These are phyloP conservation scores for Fusarium sp. DNA, from an alignment of 2,329 filamentous ascomycete genomes.

Conservation along the genomic window DNA sequence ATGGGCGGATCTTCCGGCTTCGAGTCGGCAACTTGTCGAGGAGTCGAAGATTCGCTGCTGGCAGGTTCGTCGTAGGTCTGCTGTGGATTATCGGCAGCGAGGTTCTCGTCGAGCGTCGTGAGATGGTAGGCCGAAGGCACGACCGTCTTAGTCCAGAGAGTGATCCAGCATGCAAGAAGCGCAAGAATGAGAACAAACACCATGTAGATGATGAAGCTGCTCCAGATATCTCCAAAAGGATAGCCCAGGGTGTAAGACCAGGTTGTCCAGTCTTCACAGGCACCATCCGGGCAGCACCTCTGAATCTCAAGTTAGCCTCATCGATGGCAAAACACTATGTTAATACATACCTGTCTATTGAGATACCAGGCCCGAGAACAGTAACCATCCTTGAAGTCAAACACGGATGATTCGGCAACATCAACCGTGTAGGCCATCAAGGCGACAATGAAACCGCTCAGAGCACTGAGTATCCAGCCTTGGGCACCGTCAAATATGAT, in stretches of 20 bases:
- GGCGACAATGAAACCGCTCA: conserved; percentile 89
- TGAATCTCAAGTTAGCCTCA: conserved; percentile 40
- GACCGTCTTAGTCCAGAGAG: conserved; percentile 91
- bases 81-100: conserved; percentile 73
- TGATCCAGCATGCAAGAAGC: conserved; percentile 79
- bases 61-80: conserved; percentile 54
- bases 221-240: conserved; percentile 65
- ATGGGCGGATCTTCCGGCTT: conserved; percentile 70
- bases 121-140: conserved; percentile 90
- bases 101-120: conserved; percentile 91
- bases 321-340: not conserved
- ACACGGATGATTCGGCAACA: conserved; percentile 85
- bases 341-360: conserved; percentile 71
- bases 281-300: conserved; percentile 67
- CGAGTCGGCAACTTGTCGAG: conserved; percentile 53
- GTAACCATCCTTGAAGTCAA: conserved; percentile 92
- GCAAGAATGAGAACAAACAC: conserved; percentile 77
- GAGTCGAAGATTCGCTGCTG: conserved; percentile 59
- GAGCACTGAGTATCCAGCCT: conserved; percentile 92
- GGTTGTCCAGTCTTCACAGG: conserved; percentile 66
- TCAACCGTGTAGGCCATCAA: conserved; percentile 90
- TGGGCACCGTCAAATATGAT: conserved; percentile 88
- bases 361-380: conserved; percentile 79
- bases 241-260: conserved; percentile 65
- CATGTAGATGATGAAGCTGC: conserved; percentile 84